Evolutionary conservation across 768 basidiomycete genomes (phyloP), one percentile per base, ranked within the genome.

Genomic region (Rickenella mellea): DNA sequence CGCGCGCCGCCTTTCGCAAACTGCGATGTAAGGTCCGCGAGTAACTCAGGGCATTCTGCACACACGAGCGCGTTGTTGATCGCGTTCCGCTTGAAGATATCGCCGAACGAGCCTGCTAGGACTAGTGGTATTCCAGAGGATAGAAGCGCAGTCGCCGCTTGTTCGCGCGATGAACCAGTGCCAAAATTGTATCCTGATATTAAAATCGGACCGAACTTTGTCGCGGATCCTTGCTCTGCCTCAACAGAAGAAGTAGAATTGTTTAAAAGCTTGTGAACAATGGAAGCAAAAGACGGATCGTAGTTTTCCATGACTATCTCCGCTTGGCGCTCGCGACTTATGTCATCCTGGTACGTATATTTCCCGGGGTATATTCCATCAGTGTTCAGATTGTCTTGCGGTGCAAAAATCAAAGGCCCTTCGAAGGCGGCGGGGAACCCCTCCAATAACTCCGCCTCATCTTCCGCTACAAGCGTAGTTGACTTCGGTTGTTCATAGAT

Each of bases 241-340:
- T 53, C 46, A 25, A 45, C 41, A 1, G 52, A 41, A 9, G 48
- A 31, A 4, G 50, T 47, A 15, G 44, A 53, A 10, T 53, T 37
- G 32, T 55, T 47, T 12, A 68, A 58, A 12, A 85, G 61, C 9
- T 71, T 64, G 2, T 76, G 73, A 27, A 87, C 81, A 41, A 77
- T 74, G 1, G 67, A 40, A 10, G 94, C 86, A 59, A 98, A 98
- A 0, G 70, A 62, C 0, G 89, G 82, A 54, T 99, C 94, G 61
- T 99, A 98, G 67, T 98, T 99, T 67, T 99, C 94, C 93, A 98
- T 97, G 29, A 97, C 94, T 17, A 98, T 85, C 54, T 96, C 78
- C 2, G 91, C 93, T 60, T 98, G 96, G 22, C 81, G 77, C 47
- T 81, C 83, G 27, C 91, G 89, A 2, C 94, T 97, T 59, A 99